phyloP scores from a whole-genome alignment of 441 rosid genomes.

The Arabidopsis hybrid region DNA sequence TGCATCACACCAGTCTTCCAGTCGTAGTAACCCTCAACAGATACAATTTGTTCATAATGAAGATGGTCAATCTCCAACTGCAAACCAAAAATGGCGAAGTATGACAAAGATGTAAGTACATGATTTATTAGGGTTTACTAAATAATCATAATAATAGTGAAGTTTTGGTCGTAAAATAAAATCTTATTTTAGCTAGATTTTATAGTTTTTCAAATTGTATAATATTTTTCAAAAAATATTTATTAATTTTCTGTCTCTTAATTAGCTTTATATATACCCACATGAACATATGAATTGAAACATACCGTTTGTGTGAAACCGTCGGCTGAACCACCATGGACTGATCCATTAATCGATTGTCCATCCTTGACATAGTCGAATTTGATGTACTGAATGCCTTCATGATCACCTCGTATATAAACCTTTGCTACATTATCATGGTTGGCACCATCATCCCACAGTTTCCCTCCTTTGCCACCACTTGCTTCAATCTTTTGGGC shows the following conservation, averaged over 20 bases:
- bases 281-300: background rate
- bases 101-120: background rate
- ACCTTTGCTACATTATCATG: slow-evolving; percentile 6
- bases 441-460: slow-evolving; percentile 38
- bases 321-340: slow-evolving; percentile 13
- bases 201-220: background rate
- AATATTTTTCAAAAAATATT: too few relatives aligned
- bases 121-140: background rate
- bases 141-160: background rate
- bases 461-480: slow-evolving; percentile 26
- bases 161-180: background rate
- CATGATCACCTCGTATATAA: slow-evolving; percentile 24
- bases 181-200: background rate
- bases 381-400: slow-evolving; percentile 21
- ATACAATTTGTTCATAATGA: slow-evolving; percentile 14
- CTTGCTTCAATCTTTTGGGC: slow-evolving; percentile 13
- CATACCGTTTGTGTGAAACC: slow-evolving; percentile 23
- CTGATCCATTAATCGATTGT: background rate
- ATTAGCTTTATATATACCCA: background rate
- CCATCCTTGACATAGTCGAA: slow-evolving; percentile 21
- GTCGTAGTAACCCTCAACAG: slow-evolving; percentile 19
- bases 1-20: background rate
- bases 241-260: too few relatives aligned
- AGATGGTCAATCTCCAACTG: slow-evolving; percentile 24
- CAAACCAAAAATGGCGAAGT: background rate